Evolutionary conservation across 169 alveolate genomes (phyloP), one percentile per base, ranked within the genome.

Genomic region (Eimeria zaria): DNA sequence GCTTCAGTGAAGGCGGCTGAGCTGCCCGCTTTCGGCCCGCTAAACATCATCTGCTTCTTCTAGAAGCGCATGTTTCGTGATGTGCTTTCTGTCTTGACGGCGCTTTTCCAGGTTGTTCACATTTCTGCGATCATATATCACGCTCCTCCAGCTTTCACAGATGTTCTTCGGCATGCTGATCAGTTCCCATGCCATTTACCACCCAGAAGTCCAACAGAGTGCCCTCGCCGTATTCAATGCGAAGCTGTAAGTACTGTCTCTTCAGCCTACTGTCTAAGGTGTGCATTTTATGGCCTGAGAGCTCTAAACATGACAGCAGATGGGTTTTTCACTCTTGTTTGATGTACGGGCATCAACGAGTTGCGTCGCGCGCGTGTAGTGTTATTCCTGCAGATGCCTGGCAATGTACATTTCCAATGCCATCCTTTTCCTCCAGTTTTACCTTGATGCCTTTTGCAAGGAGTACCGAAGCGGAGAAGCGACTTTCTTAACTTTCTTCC

Each of bases 401-500:
- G 62, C 74, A 36, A 84, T 83, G 96, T 88, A 81, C 48, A 55
- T 83, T 51, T 73, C 91, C 11, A 80, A 64, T 44, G 92, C 97
- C 39, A 87, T 62, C 89, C 62, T 83, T 74, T 48, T 78, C 69
- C 33, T 71, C 39, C 71, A 83, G 69, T 51, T 88, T 71, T 85
- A 78, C 88, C 48, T 95, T 48, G 87, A 69, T 44, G 96, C 81
- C 90, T 96, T 85, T 41, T 96, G 94, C 97, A 91, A 97, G 96
- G 97, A 96, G 87, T 85, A 95, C 84, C 97, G 98, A 62, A 85
- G 97, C 73, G 96, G 97, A 71, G 90, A 97, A 78, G 95, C 96
- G 85, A 71, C 98, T 27, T 97, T 97, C 64, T 89, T 97, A 55
- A 55, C 91, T 51, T 94, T 95, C 73, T 97, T 97, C 94, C 98